phyloP scores from a whole-genome alignment of 2,329 filamentous ascomycete species.

The Alternaria infectoria region DNA sequence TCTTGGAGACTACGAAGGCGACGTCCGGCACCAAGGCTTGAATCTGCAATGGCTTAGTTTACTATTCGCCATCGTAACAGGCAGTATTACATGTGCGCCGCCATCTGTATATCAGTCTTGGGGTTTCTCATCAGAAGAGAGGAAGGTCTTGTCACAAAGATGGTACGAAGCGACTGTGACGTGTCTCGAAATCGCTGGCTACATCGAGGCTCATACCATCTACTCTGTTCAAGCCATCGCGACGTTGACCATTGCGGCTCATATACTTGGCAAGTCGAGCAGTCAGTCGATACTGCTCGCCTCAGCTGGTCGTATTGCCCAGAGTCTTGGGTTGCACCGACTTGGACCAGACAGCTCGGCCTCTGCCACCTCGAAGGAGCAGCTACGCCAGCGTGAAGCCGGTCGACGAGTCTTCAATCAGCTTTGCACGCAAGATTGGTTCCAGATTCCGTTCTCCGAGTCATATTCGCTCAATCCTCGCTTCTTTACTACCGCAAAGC shows the following conservation, averaged over 20 bases:
- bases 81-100: conserved; percentile 50
- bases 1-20: conserved; percentile 40
- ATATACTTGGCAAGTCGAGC: conserved; percentile 55
- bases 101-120: conserved; percentile 37
- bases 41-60: conserved; percentile 54
- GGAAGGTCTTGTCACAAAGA: conserved; percentile 46
- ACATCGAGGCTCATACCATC: conserved; percentile 49
- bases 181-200: conserved; percentile 53
- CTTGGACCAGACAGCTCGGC: conserved; percentile 30
- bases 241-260: conserved; percentile 54
- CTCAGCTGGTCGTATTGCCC: conserved; percentile 54
- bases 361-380: not conserved
- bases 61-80: conserved; percentile 52
- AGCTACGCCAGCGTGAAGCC: conserved; percentile 35
- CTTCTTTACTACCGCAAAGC: conserved; percentile 35
- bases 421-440: conserved; percentile 53
- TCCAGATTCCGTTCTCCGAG: conserved; percentile 50
- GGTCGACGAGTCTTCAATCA: conserved; percentile 47
- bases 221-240: conserved; percentile 55
- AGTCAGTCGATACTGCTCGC: conserved; percentile 55
- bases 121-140: conserved; percentile 51
- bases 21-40: conserved; percentile 41
- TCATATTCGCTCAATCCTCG: conserved; percentile 45
- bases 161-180: conserved; percentile 54
- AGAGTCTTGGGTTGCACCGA: conserved; percentile 55